A percentile compares a stretch with the other conserved stretches of the same genome.
These are phyloP conservation scores for Lentinula lateritia DNA, from an alignment of 768 basidiomycete genomes.

Conservation along the genomic window DNA sequence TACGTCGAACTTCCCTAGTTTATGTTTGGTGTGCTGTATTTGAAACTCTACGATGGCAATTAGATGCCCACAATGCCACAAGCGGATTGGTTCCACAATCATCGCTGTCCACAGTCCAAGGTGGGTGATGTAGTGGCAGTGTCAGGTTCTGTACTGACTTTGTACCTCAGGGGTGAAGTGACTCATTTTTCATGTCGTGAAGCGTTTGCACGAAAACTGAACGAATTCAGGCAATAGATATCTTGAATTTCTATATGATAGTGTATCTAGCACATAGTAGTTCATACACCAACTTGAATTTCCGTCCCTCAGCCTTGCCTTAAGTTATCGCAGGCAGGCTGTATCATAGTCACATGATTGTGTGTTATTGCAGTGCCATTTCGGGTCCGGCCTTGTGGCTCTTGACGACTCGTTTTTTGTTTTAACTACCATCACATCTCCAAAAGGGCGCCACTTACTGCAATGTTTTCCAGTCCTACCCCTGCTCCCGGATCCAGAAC, in stretches of 20 bases:
- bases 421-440: not conserved
- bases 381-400: not conserved
- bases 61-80: slow-evolving; percentile 95
- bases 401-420: not conserved
- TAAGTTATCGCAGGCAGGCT: too few species aligned
- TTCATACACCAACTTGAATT: too few species aligned
- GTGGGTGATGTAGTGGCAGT: slow-evolving; percentile 29
- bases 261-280: too few species aligned
- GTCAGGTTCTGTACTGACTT: not conserved
- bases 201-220: slow-evolving; percentile 57
- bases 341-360: not conserved
- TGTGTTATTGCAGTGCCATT: slow-evolving; percentile 10
- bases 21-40: slow-evolving; percentile 1
- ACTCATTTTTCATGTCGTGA: slow-evolving; percentile 97
- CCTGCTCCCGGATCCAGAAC: slow-evolving; percentile 52
- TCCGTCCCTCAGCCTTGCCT: too few species aligned
- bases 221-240: slow-evolving; percentile 8
- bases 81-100: slow-evolving; percentile 86
- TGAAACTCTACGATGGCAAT: not conserved
- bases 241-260: not conserved
- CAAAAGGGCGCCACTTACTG: not conserved
- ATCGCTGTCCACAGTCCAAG: slow-evolving; percentile 90
- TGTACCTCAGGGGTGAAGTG: slow-evolving; percentile 72
- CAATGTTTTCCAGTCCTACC: slow-evolving; percentile 59
- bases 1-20: slow-evolving; percentile 34